A percentile compares a stretch with the other conserved stretches of the same genome.
These are phyloP conservation scores for Digitaria exilis DNA, from an alignment of 202 grass and related monocot species.

Conservation along the genomic window DNA sequence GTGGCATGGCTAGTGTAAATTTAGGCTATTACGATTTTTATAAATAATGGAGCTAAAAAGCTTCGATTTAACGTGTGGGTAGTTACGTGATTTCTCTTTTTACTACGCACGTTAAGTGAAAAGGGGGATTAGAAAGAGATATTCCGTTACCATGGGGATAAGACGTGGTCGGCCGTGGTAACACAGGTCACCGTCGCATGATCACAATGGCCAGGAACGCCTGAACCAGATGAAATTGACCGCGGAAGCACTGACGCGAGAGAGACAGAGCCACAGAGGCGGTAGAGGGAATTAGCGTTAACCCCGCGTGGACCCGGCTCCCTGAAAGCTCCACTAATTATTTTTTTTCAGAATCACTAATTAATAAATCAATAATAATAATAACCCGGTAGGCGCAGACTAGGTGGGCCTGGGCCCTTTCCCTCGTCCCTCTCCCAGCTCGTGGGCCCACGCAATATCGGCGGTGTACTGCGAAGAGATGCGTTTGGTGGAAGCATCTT, in stretches of 20 bases:
- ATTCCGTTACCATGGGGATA: constrained; percentile 25
- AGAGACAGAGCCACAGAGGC: not conserved
- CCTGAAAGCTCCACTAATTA: not conserved
- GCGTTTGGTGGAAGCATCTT: constrained; percentile 20
- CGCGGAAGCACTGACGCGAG: not conserved
- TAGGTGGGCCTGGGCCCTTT: not conserved
- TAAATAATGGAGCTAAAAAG: not conserved
- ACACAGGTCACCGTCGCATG: not conserved
- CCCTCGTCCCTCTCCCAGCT: not conserved
- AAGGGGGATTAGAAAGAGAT: not conserved
- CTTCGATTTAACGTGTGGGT: not conserved
- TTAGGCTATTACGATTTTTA: not conserved
- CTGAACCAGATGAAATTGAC: not conserved
- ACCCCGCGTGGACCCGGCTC: constrained; percentile 11
- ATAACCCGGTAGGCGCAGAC: constrained; percentile 38
- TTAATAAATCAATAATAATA: too few species aligned
- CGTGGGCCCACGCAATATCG: not conserved
- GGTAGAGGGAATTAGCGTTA: constrained; percentile 29
- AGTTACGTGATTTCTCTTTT: not conserved
- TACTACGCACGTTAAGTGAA: not conserved
- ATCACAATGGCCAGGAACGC: not conserved
- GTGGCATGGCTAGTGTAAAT: too few species aligned
- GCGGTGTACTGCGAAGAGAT: not conserved
- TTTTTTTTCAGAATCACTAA: not conserved
- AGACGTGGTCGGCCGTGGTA: constrained; percentile 48